Percentiles rank a stretch among this genome's conserved stretches.
Evolutionary conservation across 2,329 filamentous ascomycete genomes (phyloP).

Genomic region (Colletotrichum destructivum): DNA sequence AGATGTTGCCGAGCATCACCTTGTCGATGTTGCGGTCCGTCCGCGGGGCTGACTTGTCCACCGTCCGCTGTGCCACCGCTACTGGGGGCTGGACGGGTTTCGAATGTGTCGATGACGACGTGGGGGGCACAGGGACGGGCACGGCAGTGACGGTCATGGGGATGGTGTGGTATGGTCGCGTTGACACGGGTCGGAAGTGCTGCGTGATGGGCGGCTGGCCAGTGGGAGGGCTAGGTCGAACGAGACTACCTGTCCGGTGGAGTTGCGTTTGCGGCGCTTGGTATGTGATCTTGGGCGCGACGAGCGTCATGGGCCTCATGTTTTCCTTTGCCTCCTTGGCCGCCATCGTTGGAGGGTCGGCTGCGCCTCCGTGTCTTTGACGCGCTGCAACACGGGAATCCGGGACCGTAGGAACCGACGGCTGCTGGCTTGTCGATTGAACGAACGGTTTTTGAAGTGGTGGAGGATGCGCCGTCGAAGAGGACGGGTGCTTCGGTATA

Average conservation of each 20-base stretch:
- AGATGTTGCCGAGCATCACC: slow-evolving; percentile 86
- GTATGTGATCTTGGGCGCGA: slow-evolving; percentile 59
- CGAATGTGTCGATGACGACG: slow-evolving; percentile 44
- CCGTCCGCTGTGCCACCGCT: slow-evolving; percentile 16
- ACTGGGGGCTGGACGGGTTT: slow-evolving; percentile 45
- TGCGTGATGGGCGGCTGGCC: slow-evolving; percentile 43
- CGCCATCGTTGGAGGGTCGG: slow-evolving; percentile 27
- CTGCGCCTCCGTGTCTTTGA: slow-evolving; percentile 30
- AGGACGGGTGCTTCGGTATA: slow-evolving; percentile 26
- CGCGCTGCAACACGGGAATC: slow-evolving; percentile 24
- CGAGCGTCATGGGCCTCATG: slow-evolving; percentile 53
- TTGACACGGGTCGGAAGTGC: slow-evolving; percentile 28
- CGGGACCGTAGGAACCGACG: not conserved
- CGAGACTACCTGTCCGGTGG: slow-evolving; percentile 39
- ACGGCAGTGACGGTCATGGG: slow-evolving; percentile 25
- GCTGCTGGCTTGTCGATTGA: slow-evolving; percentile 12
- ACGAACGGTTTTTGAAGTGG: not conserved
- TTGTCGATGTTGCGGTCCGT: slow-evolving; percentile 86
- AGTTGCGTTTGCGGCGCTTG: slow-evolving; percentile 54
- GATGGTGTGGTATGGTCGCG: slow-evolving; percentile 21
- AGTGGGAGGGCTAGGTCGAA: slow-evolving; percentile 42
- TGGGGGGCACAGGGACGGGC: slow-evolving; percentile 30
- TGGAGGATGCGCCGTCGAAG: not conserved
- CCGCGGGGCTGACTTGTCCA: slow-evolving; percentile 55
- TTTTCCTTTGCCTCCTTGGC: slow-evolving; percentile 45